These are phyloP conservation scores for Euryodendron excelsum DNA, from an alignment of 148 eudicot species.

Conservation along the genomic window DNA sequence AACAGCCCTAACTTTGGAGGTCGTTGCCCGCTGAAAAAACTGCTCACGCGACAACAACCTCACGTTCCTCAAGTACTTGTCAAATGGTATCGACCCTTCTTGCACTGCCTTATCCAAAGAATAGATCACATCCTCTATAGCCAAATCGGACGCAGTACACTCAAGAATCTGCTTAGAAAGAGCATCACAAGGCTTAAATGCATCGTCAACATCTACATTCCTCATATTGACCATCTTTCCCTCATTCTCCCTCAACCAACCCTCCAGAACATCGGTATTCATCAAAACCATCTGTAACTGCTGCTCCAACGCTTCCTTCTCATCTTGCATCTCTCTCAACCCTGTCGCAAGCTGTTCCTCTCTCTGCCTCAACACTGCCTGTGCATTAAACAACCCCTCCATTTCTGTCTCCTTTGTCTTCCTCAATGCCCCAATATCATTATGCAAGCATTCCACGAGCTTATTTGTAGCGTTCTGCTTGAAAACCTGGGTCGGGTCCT, in stretches of 20 bases:
- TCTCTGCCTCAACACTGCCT: conserved; percentile 62
- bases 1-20: conserved; percentile 64
- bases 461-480: conserved; percentile 68
- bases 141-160: conserved; percentile 69
- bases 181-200: conserved; percentile 66
- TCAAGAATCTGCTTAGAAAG: conserved; percentile 88
- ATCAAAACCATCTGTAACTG: conserved; percentile 80
- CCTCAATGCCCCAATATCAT: conserved; percentile 67
- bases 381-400: conserved; percentile 72
- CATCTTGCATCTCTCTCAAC: conserved; percentile 70
- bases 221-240: conserved; percentile 43
- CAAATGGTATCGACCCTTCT: conserved; percentile 75
- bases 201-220: conserved; percentile 58
- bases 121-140: conserved; percentile 82
- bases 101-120: conserved; percentile 86
- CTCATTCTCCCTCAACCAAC: conserved; percentile 82
- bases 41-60: conserved; percentile 86
- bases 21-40: conserved; percentile 74
- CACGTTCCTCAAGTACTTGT: conserved; percentile 79
- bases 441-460: conserved; percentile 64
- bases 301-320: conserved; percentile 81
- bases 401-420: conserved; percentile 71
- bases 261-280: conserved; percentile 74
- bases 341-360: conserved; percentile 55
- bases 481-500: conserved; percentile 74